A percentile compares a stretch with the other conserved stretches of the same genome.
Conservation (phyloP, 2,329 filamentous ascomycete species). For the Didymella keratinophila region DNA sequence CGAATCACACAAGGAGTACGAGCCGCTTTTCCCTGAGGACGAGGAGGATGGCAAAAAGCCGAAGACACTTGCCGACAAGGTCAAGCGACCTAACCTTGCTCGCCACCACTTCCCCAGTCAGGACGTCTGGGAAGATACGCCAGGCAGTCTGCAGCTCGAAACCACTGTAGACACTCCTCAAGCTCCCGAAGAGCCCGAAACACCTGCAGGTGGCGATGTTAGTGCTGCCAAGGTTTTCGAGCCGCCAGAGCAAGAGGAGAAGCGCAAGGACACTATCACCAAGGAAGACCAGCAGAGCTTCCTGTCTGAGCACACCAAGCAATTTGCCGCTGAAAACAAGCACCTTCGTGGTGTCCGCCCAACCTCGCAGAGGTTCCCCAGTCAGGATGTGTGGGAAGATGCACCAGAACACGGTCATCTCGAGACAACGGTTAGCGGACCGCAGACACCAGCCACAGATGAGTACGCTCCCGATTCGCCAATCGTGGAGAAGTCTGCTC, state of each 20-base stretch:
- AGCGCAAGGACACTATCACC: conserved; percentile 54
- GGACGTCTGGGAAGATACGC: conserved; percentile 97
- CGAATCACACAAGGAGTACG: conserved; percentile 91
- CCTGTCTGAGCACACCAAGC: conserved; percentile 55
- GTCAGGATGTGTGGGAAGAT: conserved; percentile 94
- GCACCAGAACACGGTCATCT: conserved; percentile 82
- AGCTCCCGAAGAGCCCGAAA: conserved; percentile 57
- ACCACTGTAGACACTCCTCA: conserved; percentile 88
- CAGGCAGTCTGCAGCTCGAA: conserved; percentile 77
- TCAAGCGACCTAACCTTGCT: conserved; percentile 61
- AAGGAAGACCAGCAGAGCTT: conserved; percentile 54
- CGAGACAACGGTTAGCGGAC: conserved; percentile 72
- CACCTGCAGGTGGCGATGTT: conserved; percentile 52
- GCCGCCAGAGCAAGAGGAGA: conserved; percentile 60
- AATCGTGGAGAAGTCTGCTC: conserved; percentile 33
- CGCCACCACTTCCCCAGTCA: conserved; percentile 84
- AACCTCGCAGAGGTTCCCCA: conserved; percentile 77
- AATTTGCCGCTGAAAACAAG: conserved; percentile 65
- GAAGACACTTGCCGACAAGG: conserved; percentile 61
- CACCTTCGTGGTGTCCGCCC: conserved; percentile 65
- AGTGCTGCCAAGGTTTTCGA: conserved; percentile 52
- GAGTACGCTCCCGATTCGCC: conserved; percentile 49
- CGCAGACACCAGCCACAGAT: conserved; percentile 59
- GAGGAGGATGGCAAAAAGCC: conserved; percentile 68
- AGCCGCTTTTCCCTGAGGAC: conserved; percentile 84